A percentile compares a stretch with the other conserved stretches of the same genome.
Evolutionary conservation across 148 eudicot genomes (phyloP).

Genomic region (Salicornia ramosissima): DNA sequence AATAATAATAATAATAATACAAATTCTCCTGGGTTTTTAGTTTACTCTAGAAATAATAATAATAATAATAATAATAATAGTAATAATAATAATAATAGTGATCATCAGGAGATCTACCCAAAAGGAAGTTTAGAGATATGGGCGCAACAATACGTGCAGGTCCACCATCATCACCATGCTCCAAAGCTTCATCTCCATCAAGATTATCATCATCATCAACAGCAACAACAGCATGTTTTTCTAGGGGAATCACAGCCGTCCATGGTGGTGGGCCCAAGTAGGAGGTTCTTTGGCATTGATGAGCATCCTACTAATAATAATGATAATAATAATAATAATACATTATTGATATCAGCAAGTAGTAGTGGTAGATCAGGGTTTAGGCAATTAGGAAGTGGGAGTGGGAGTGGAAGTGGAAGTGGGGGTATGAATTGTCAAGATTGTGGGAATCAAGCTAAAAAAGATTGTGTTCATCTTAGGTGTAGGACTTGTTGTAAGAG

Average conservation of each 20-base stretch:
- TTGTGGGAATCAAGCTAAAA: conserved; percentile 89
- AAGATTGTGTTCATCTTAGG: conserved; percentile 65
- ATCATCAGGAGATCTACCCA: conserved; percentile 55
- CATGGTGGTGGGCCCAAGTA: conserved; percentile 17
- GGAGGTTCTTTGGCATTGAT: conserved; percentile 3
- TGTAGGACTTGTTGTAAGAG: conserved; percentile 90
- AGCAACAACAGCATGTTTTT: conserved; percentile 25
- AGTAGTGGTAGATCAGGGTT: conserved; percentile 15
- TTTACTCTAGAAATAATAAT: conserved; percentile 16
- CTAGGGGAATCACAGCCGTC: conserved; percentile 24
- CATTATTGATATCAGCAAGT: background rate
- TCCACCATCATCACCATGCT: conserved; percentile 44
- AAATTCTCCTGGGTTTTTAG: background rate
- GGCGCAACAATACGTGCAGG: conserved; percentile 71
- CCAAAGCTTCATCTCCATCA: conserved; percentile 25
- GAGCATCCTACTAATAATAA: background rate
- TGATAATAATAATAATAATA: background rate
- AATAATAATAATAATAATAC: conserved; percentile 13
- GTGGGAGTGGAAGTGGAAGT: conserved; percentile 12
- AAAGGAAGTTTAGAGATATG: conserved; percentile 77
- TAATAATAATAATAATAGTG: conserved; percentile 7
- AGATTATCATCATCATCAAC: conserved; percentile 21
- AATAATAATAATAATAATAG: conserved; percentile 16
- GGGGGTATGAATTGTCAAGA: conserved; percentile 71
- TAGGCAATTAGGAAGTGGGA: conserved; percentile 8